Conservation (phyloP, 23 red algal species). For the Gracilaria vermiculophylla region DNA sequence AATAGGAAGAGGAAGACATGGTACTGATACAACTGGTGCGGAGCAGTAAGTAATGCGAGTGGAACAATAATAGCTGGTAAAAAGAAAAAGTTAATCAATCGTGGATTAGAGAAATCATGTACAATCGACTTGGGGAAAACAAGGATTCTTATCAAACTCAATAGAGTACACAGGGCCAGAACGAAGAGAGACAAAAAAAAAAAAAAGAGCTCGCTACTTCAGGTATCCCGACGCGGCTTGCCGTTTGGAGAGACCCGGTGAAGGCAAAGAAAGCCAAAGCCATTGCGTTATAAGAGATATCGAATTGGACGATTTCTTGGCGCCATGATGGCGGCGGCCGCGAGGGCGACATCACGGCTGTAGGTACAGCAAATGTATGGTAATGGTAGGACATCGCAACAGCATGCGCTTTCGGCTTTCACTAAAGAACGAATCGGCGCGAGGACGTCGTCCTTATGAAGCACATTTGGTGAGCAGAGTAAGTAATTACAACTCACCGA, state of each 20-base stretch:
- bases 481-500: too few relatives aligned
- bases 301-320: conserved; percentile 1
- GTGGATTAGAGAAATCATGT: conserved; percentile 2
- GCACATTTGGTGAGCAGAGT: too few relatives aligned
- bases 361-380: too few relatives aligned
- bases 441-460: too few relatives aligned
- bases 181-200: not conserved
- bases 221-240: not conserved
- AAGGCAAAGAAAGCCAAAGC: conserved; percentile 35
- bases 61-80: conserved; percentile 1
- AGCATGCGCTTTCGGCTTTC: too few relatives aligned
- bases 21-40: not conserved
- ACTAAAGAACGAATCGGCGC: too few relatives aligned
- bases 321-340: not conserved
- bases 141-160: not conserved
- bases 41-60: not conserved
- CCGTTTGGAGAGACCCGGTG: not conserved
- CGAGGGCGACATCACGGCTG: too few relatives aligned
- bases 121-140: not conserved
- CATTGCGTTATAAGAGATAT: conserved; percentile 13
- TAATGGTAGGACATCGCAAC: too few relatives aligned
- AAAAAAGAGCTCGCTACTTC: not conserved
- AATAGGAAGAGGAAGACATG: not conserved
- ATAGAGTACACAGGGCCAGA: not conserved
- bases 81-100: conserved; percentile 37